These are phyloP conservation scores for Symbiodinium pilosum DNA, from an alignment of 73 alveolate species.

Conservation along the genomic window DNA sequence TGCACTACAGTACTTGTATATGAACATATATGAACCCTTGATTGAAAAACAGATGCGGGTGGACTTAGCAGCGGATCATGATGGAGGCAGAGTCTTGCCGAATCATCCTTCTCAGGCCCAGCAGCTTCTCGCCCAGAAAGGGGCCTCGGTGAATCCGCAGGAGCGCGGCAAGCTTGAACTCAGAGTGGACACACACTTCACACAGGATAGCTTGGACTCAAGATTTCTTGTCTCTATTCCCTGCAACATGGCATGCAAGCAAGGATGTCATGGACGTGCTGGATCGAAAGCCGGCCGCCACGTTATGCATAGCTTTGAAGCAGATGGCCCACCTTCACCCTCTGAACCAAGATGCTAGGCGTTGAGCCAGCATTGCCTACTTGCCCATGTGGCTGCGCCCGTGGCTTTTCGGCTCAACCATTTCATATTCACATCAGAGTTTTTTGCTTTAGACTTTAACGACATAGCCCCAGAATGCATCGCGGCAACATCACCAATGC, in stretches of 20 bases:
- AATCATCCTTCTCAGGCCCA: neutral
- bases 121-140: constrained; percentile 52
- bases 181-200: no score
- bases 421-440: neutral
- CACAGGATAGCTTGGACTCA: no score
- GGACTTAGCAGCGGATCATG: no score
- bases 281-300: constrained; percentile 53
- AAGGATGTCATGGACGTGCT: constrained; percentile 64
- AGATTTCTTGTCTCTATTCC: neutral
- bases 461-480: neutral
- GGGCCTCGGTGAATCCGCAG: constrained; percentile 35
- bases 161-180: neutral
- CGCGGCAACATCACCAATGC: neutral
- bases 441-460: neutral
- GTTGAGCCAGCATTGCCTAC: neutral
- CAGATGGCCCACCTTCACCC: neutral
- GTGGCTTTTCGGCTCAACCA: neutral
- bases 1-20: no score
- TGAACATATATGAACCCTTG: no score
- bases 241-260: neutral
- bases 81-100: no score
- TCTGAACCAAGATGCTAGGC: neutral
- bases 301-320: neutral
- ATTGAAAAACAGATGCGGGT: no score
- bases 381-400: neutral